phyloP scores from a whole-genome alignment of 2,329 filamentous ascomycete genomes.

The Phialophora expanda region DNA sequence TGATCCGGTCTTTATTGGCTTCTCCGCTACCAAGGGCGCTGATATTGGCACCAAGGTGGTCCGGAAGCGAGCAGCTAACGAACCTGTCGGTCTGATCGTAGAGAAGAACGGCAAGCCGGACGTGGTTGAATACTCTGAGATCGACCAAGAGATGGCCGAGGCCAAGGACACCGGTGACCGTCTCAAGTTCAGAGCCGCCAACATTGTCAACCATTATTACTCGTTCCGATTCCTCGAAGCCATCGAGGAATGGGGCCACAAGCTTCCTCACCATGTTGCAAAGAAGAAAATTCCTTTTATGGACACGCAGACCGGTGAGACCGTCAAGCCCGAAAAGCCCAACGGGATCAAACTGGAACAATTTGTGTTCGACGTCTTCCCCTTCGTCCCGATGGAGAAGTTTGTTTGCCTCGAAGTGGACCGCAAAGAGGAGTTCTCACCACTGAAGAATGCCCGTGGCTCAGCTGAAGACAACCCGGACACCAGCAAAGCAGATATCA shows the following conservation, averaged over 20 bases:
- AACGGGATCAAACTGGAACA: conserved; percentile 99
- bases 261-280: conserved; percentile 92
- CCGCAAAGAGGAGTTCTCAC: conserved; percentile 97
- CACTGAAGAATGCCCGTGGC: conserved; percentile 86
- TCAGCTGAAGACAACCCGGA: conserved; percentile 92
- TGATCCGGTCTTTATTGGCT: conserved; percentile 93
- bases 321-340: conserved; percentile 87
- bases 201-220: conserved; percentile 99
- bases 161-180: conserved; percentile 82
- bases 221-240: conserved; percentile 89
- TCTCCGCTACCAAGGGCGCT: conserved; percentile 83
- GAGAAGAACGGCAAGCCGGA: conserved; percentile 95
- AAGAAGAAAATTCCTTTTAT: conserved; percentile 96
- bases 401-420: conserved; percentile 96
- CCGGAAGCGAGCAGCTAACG: conserved; percentile 93
- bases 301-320: conserved; percentile 75
- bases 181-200: conserved; percentile 94
- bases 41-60: conserved; percentile 99
- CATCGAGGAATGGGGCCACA: conserved; percentile 83
- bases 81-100: conserved; percentile 92
- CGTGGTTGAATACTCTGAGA: conserved; percentile 98
- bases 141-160: conserved; percentile 85
- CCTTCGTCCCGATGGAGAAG: conserved; percentile 79
- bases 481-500: conserved; percentile 88
- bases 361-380: conserved; percentile 99